These are phyloP conservation scores for Monosporozyma yasuniensis DNA, from an alignment of 805 yeast species.

Conservation along the genomic window DNA sequence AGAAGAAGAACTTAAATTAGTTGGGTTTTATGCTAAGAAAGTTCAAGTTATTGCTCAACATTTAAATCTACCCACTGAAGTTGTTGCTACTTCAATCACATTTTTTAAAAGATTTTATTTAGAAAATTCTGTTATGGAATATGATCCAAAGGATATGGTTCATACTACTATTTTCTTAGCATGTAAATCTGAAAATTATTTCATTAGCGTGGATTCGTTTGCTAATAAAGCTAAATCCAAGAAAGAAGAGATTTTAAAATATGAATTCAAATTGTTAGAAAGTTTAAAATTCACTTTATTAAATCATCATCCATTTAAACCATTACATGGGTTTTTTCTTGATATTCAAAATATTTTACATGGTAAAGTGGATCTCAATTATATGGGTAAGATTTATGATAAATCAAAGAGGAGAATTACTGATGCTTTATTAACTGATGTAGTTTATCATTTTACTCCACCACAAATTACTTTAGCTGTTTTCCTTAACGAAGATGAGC, in stretches of 20 bases:
- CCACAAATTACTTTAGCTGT: conserved; percentile 94
- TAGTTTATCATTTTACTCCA: conserved; percentile 71
- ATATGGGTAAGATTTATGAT: conserved; percentile 63
- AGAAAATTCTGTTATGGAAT: conserved; percentile 73
- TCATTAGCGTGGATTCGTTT: conserved; percentile 76
- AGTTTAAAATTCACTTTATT: conserved; percentile 68
- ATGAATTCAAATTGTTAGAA: conserved; percentile 72
- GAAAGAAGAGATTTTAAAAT: conserved; percentile 57
- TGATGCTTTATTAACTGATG: conserved; percentile 70
- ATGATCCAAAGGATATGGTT: conserved; percentile 78
- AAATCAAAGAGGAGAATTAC: conserved; percentile 55
- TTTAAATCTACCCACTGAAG: conserved; percentile 81
- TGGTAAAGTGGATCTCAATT: conserved; percentile 41
- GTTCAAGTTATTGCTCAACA: conserved; percentile 60
- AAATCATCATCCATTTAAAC: conserved; percentile 82
- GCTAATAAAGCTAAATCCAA: conserved; percentile 61
- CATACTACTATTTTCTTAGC: conserved; percentile 80
- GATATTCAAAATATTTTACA: conserved; percentile 63
- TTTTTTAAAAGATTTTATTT: conserved; percentile 77
- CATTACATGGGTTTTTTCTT: conserved; percentile 89
- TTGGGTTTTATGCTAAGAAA: conserved; percentile 64
- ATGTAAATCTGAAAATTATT: conserved; percentile 86
- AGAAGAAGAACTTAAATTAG: conserved; percentile 63
- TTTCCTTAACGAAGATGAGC: conserved; percentile 56
- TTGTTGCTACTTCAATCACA: conserved; percentile 74